These are phyloP conservation scores for Zygnema circumcarinatum DNA, from an alignment of 139 green algal species.

Conservation along the genomic window DNA sequence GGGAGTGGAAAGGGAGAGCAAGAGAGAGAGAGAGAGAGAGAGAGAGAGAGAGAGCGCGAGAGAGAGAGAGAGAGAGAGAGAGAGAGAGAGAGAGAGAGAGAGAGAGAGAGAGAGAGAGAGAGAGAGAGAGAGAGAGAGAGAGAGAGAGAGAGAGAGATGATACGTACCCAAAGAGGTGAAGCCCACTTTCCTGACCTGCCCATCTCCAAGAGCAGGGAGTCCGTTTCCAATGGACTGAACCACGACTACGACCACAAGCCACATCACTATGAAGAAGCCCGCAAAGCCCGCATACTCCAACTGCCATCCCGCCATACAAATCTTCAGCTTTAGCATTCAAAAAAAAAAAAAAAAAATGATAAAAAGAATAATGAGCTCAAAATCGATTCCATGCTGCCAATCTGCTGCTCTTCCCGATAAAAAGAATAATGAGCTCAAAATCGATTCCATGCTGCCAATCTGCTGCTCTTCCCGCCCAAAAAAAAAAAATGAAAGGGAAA, in stretches of 20 bases:
- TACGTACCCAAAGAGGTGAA: constrained; percentile 27
- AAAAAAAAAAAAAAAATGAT: background rate
- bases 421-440: background rate
- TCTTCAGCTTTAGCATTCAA: background rate
- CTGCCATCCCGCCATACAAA: constrained; percentile 13
- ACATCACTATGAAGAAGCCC: constrained; percentile 31
- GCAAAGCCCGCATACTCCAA: constrained; percentile 32
- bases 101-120: too few species aligned
- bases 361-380: background rate
- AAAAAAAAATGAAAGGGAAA: background rate
- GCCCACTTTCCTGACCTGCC: background rate
- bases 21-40: too few species aligned
- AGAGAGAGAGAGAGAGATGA: too few species aligned
- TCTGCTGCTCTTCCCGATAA: background rate
- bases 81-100: too few species aligned
- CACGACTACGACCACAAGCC: constrained; percentile 4
- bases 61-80: too few species aligned
- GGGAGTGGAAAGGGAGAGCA: background rate
- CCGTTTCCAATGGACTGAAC: constrained; percentile 25
- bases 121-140: too few species aligned
- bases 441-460: background rate
- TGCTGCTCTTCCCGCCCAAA: background rate
- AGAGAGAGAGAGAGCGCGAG: too few species aligned
- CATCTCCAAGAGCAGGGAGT: constrained; percentile 18
- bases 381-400: background rate